Base-by-base conservation (phyloP, 176 grass and related monocot species). In the Microstegium vimineum region DNA sequence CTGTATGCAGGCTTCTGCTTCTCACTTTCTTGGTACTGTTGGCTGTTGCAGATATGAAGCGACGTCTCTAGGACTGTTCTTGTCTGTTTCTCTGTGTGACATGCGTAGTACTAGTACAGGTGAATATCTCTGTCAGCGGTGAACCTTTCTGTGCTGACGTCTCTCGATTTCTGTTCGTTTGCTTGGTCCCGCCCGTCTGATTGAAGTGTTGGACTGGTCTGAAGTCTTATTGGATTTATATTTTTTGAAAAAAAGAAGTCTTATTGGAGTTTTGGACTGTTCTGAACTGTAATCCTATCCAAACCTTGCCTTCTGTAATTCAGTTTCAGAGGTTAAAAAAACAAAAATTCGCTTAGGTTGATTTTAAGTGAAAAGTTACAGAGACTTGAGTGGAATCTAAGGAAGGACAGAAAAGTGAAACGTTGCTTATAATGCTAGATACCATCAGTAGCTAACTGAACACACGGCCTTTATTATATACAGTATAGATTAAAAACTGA, bases 11-110 rank as follows among this genome's bases (percentile, higher is more conserved):
- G 4, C 28, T 23, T 25, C 25, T 33, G 17, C 57, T 28, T 49
- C 45, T 47, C 42, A 45, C 46, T 49, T 15, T 49, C 47, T 51
- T 52, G 34, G 22, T 35, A 45, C 14, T 16, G 66, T 49, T 17
- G 15, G 33, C 30, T 10, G 69, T 20, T 47, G 46, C 69, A 61
- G 75, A 62, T 75, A 46, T 73, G 83, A 86, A 73, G 30, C 27
- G 88, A 82, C 83, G 43, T 32, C 78, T 78, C 83, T 25, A 74
- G 20, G 60, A 72, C 78, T 82, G 77, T 74, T 75, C 30, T 80
- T 69, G 23, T 89, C 69, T 78, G 80, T 82, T 82, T 26, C 54
- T 66, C 49, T 20, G 42, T 26, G 56, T 25, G 61, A 20, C 61
- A 36, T 31, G 57, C 17, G 42, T 71, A 64, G n/a, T n/a, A n/a